Evolutionary conservation across 2,329 filamentous ascomycete species (phyloP), one percentile per base, ranked within the genome.

Genomic region (Esteya vermicola): DNA sequence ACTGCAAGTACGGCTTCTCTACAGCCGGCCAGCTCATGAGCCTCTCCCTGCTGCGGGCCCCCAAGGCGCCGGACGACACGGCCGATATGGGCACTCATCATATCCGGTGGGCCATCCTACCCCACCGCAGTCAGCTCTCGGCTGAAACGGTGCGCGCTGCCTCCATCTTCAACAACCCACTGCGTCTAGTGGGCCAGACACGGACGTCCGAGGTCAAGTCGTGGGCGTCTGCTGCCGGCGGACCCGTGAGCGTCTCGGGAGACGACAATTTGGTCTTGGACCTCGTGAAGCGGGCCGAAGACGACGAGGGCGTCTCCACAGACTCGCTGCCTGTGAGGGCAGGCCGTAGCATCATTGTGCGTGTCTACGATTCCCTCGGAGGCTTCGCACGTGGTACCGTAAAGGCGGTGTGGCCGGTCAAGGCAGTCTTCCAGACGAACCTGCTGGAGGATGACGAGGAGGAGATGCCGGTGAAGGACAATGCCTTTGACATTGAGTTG

Each of bases 231-330:
- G n/a, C n/a, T n/a, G n/a, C n/a, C n/a, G n/a, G n/a, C n/a, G n/a
- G n/a, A 28, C 73, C 81, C 0, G 73, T 95, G 53, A 71, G 70
- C 45, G 61, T 95, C n/a, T 65, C 67, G 2, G 79, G 80, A 33
- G 67, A 70, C 33, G 56, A 67, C 10, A 79, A 81, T 3, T 64
- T 98, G 18, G 66, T 98, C 4, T 65, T 98, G 1, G 91, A 98
- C 55, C 81, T 79, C 1, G 71, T 98, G 57, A 98, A 98, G 70
- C 80, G 91, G 42, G 91, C 85, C n/a, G 83, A 89, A 54, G 83
- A 89, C 51, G 83, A 89, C 48, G 78, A 81, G 51, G 83, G 85
- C 49, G 72, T 86, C n/a, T 42, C 43, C 20, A 43, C 43, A 23
- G 44, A 42, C 8, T 41, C 45, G 27, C 44, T 39, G 21, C 43